phyloP scores from a whole-genome alignment of 495 filamentous ascomycete genomes.

The Aspergillus asperescens region DNA sequence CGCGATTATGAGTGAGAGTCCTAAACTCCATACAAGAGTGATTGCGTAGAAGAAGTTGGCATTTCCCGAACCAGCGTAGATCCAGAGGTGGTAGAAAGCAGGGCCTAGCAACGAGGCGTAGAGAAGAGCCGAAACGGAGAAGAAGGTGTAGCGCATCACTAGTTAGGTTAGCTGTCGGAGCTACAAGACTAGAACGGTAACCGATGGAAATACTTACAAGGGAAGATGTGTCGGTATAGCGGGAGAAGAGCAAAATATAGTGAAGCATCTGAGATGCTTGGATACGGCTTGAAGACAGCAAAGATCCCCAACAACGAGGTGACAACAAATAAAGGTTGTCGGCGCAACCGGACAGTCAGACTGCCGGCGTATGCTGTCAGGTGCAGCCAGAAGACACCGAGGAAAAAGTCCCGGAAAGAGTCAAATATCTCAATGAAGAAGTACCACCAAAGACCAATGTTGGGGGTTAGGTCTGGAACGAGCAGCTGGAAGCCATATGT shows the following conservation, averaged over 20 bases:
- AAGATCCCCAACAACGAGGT: slow-evolving; percentile 80
- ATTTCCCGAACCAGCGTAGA: slow-evolving; percentile 95
- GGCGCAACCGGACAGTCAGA: slow-evolving; percentile 69
- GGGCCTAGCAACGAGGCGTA: slow-evolving; percentile 87
- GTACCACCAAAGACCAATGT: slow-evolving; percentile 98
- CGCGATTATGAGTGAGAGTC: slow-evolving; percentile 70
- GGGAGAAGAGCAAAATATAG: slow-evolving; percentile 78
- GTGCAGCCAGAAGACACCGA: slow-evolving; percentile 97
- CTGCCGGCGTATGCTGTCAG: slow-evolving; percentile 82
- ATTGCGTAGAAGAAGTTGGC: slow-evolving; percentile 99
- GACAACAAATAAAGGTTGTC: slow-evolving; percentile 81
- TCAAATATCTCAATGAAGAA: slow-evolving; percentile 99
- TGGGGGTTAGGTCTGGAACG: slow-evolving; percentile 89
- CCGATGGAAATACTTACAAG: slow-evolving; percentile 47
- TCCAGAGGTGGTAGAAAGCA: slow-evolving; percentile 96
- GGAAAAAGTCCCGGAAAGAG: slow-evolving; percentile 93
- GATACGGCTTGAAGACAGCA: slow-evolving; percentile 93
- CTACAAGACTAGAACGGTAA: neutral
- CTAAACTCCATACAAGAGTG: slow-evolving; percentile 93
- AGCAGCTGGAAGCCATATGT: slow-evolving; percentile 91
- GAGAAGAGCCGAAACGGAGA: slow-evolving; percentile 71
- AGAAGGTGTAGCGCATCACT: slow-evolving; percentile 93
- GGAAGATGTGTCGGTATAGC: slow-evolving; percentile 91
- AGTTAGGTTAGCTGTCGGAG: slow-evolving; percentile 14
- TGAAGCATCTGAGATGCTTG: slow-evolving; percentile 80